Evolutionary conservation across 140 eudicot genomes (phyloP).

Genomic region (Artemisia princeps): DNA sequence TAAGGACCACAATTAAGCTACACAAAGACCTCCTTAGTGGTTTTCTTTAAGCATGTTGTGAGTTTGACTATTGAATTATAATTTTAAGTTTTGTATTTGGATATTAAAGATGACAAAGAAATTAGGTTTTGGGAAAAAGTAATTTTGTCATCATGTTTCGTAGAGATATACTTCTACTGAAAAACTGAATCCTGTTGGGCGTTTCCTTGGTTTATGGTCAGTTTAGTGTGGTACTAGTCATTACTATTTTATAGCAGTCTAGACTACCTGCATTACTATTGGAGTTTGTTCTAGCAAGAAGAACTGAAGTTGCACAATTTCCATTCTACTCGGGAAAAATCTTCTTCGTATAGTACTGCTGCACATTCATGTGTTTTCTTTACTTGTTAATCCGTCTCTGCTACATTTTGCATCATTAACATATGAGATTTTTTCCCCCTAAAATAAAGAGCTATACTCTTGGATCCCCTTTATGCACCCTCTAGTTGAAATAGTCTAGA

Average conservation of each 20-base stretch:
- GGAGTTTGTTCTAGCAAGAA: neutral
- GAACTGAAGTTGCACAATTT: conserved; percentile 1
- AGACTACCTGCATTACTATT: neutral
- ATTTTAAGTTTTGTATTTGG: neutral
- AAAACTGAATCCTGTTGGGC: neutral
- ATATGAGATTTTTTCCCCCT: too few species aligned
- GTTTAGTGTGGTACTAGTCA: neutral
- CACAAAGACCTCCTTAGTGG: too few species aligned
- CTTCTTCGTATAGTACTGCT: neutral
- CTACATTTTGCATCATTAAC: neutral
- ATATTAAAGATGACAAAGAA: conserved; percentile 14
- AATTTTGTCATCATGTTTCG: neutral
- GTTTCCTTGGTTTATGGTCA: conserved; percentile 9
- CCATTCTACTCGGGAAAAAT: neutral
- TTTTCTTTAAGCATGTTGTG: too few species aligned
- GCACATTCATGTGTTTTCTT: neutral
- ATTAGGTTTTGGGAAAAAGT: conserved; percentile 13
- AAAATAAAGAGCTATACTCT: too few species aligned
- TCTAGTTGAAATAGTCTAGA: neutral
- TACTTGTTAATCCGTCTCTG: neutral
- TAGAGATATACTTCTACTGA: neutral
- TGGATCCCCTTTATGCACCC: neutral
- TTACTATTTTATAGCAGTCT: neutral
- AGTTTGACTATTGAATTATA: neutral
- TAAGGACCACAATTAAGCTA: too few species aligned